Base-by-base conservation (phyloP, 108 stramenopile genomes). In the Aurantiochytrium sp. region DNA sequence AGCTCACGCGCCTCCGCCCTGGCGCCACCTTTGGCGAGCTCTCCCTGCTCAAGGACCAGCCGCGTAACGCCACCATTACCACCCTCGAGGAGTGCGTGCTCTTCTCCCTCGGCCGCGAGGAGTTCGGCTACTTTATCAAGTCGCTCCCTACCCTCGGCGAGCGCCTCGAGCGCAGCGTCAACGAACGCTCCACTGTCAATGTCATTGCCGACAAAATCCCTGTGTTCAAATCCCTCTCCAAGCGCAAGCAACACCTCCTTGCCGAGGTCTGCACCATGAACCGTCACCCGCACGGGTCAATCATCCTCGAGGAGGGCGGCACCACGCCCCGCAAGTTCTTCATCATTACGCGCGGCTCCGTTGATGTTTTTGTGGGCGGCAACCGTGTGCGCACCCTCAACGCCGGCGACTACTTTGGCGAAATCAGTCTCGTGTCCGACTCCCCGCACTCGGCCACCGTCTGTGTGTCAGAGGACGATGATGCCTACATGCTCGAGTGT, bases 81-180 rank as follows among this genome's bases (percentile, higher is more conserved):
- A 83, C 76, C 25, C 76, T 83, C 51, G 76, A 83, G 3, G 76
- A 83, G 51, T 83, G 76, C 23, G 76, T 83, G 5, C 76, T 83
- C 49, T 83, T 83, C 76, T 53, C 49, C 19, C 51, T 83, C 19
- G 76, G 76, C 51, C 76, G 76, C 76, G 76, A 83, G 51, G 76
- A 83, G 76, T 83, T 83, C 28, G 76, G 76, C 76, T 83, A 83
- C 76, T 83, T 83, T 23, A 8, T 83, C 49, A 83, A 83, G 76
- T 28, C 18, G 8, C 23, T 83, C 10, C 76, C 76, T 16, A 83
- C 45, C 23, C 76, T 83, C 76, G 76, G 76, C n/a, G 76, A 83
- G 51, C 49, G 45, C 28, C 45, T 83, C 76, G 76, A 83, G 28
- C 76, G 76, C 49, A 83, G 76, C 76, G 76, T 83, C n/a, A 83